Base-by-base conservation (phyloP, 768 basidiomycete species). In the Tricholoma furcatifolium region DNA sequence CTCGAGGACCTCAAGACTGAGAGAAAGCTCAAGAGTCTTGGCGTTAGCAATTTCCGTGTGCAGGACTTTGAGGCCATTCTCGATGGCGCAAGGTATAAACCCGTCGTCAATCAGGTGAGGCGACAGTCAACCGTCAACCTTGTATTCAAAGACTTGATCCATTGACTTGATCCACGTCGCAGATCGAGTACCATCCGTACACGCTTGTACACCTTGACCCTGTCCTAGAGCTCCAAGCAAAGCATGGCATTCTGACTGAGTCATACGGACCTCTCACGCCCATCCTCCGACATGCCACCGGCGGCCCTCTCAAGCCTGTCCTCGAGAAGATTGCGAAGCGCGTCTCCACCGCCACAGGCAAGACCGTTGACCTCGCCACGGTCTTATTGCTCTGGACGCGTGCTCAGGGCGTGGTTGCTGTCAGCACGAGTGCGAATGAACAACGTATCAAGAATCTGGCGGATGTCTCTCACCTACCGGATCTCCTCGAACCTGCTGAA, bases 31-130 rank as follows among this genome's bases (percentile, higher is more conserved):
- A 70, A 70, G 53, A 73, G 68, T 55, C 74, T 78, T 53, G 80
- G 81, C n/a, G 77, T 82, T 21, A 76, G 75, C 60, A 82, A 83
- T 67, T 79, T 79, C 64, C 68, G 70, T 18, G 69, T 75, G 23
- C 68, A 74, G 53, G 71, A 77, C 54, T 58, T 83, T 11, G 69
- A 80, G 43, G 61, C 65, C 3, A 63, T 82, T 21, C 56, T 78
- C 7, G 68, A 75, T 21, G 72, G 66, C 2, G 75, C 74, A 18
- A 79, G 70, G 54, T 68, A 79, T 57, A 73, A 74, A n/a, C 80
- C 81, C 4, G 78, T 76, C 12, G 76, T 78, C 17, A 80, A 83
- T 64, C 79, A 82, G 67, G 79, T 77, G 38, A 24, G 69, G 36
- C 18, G 18, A 15, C 4, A 38, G 18, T 18, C 36, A 38, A 15